Base-by-base conservation (phyloP, 345 rosid species). In the Lumnitzera racemosa region DNA sequence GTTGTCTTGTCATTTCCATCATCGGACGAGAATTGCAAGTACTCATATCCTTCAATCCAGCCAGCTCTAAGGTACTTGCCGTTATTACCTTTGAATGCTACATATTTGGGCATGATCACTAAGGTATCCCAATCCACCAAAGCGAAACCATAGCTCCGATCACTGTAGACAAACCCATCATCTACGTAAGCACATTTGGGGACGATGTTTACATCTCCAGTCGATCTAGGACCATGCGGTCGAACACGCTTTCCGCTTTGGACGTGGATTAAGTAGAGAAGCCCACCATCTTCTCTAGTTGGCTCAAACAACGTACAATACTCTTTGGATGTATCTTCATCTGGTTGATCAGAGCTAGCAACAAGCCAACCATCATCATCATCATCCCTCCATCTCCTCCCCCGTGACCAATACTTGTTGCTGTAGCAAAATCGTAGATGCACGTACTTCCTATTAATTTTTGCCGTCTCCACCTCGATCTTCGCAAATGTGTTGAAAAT, bases 291-390 rank as follows among this genome's bases (percentile, higher is more conserved):
- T 4, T 23, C 1, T 7, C 3, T 9, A 10, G 16, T 13, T 16
- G 61, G 61, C 56, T 64, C 25, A 24, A 64, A 64, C 56, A 64
- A 23, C 16, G 68, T 64, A 31, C 68, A 64, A 17, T 56, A 64
- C 61, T 61, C 56, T 31, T 27, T 49, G 56, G 53, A 48, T 29
- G 8, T 51, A 31, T 64, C 61, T 36, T 56, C 68, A 17, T 64
- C 56, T 12, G 48, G 24, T n/a, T 57, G 27, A 17, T 64, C 68
- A 15, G 55, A 54, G 20, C 46, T 31, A 15, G 61, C 68, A 16
- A 20, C 61, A 2, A 64, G 49, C 46, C 46, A 56, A 2, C 11
- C 6, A 23, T 3, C 2, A 3, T 23, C 23, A 11, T 49, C 55
- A 29, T 29, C 36, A 29, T 29, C 7, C 36, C 36, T 29, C 36